Conservation (phyloP, 148 eudicot genomes). For the Dysphania ambrosioides region DNA sequence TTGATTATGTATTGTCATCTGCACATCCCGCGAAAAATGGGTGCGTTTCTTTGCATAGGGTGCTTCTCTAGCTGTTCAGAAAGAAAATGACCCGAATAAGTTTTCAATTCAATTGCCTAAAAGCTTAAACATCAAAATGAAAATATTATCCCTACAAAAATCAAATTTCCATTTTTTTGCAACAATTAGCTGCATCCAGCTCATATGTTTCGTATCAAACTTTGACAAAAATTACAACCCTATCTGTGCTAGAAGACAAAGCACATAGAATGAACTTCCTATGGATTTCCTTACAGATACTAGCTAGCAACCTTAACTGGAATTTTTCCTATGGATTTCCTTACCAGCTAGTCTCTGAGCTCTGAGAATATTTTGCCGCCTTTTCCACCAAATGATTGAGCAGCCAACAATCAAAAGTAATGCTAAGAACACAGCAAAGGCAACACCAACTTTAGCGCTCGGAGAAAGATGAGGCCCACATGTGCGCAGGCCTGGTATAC, state of each 20-base stretch:
- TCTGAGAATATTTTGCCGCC: conserved; percentile 90
- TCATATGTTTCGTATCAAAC: not conserved
- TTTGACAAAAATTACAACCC: not conserved
- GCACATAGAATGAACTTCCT: too few species aligned
- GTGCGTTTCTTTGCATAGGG: conserved; percentile 88
- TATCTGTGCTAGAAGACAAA: not conserved
- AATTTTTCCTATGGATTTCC: not conserved
- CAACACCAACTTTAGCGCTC: conserved; percentile 77
- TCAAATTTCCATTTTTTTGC: too few species aligned
- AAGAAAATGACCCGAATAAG: not conserved
- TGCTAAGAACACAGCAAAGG: conserved; percentile 42
- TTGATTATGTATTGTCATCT: conserved; percentile 58
- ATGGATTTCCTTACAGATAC: too few species aligned
- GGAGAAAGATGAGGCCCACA: conserved; percentile 89
- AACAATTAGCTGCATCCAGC: not conserved
- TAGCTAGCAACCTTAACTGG: not conserved
- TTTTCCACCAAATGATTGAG: conserved; percentile 82
- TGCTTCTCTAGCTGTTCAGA: conserved; percentile 68
- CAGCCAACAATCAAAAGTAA: conserved; percentile 47
- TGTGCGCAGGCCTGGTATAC: conserved; percentile 83
- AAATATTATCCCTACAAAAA: not conserved
- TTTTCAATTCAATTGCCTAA: not conserved
- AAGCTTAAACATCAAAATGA: not conserved
- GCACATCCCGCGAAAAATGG: conserved; percentile 68
- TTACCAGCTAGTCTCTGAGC: conserved; percentile 88